These are phyloP conservation scores for Tolypocladium guangdongense DNA, from an alignment of 2,329 filamentous ascomycete genomes.

Conservation along the genomic window DNA sequence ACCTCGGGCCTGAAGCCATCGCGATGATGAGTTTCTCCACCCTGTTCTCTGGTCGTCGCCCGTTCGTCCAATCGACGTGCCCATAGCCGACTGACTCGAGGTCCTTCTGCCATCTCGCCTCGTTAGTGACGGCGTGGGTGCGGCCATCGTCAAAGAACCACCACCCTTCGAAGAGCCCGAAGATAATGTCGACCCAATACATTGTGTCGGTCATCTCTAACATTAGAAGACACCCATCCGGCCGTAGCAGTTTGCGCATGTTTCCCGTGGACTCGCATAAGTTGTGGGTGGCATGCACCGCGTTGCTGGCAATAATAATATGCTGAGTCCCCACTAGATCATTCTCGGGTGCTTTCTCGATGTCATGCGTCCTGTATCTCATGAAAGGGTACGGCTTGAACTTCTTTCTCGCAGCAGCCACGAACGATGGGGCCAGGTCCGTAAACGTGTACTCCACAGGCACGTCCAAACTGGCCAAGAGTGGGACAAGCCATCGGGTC, in stretches of 20 bases:
- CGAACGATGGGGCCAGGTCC: constrained; percentile 19
- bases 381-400: constrained; percentile 5
- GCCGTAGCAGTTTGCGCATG: constrained; percentile 6
- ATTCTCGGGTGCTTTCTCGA: constrained; percentile 8
- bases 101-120: background rate
- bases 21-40: constrained; percentile 5
- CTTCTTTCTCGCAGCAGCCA: constrained; percentile 3
- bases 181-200: constrained; percentile 18
- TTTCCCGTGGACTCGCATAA: constrained; percentile 8
- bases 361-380: constrained; percentile 3
- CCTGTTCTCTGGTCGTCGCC: background rate
- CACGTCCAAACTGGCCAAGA: constrained; percentile 18
- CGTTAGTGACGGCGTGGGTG: background rate
- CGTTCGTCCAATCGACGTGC: constrained; percentile 7
- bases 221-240: constrained; percentile 6
- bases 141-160: constrained; percentile 12
- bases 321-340: constrained; percentile 14
- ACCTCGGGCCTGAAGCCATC: background rate
- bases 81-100: constrained; percentile 5
- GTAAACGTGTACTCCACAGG: constrained; percentile 28
- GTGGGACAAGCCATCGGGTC: constrained; percentile 16
- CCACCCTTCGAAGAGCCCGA: constrained; percentile 23
- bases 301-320: constrained; percentile 22
- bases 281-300: constrained; percentile 21
- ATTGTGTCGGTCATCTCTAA: constrained; percentile 2